Conservation (phyloP, 441 rosid genomes). For the Geranium incanum region DNA sequence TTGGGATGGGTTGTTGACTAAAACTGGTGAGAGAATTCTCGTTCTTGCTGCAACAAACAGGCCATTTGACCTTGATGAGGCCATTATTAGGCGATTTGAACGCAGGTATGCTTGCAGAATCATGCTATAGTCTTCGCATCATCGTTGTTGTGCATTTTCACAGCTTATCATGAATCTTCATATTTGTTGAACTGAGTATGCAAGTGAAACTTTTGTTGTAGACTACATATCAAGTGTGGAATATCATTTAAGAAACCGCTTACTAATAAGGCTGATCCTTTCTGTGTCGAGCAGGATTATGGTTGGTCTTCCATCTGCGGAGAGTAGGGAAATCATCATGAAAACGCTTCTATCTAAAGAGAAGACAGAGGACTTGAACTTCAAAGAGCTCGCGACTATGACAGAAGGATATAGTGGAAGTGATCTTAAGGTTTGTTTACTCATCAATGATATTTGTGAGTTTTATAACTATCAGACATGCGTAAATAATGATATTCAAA, state of each 20-base stretch:
- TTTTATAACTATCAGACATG: not conserved
- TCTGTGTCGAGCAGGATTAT: constrained; percentile 49
- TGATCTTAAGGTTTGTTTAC: constrained; percentile 79
- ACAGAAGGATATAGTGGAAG: constrained; percentile 94
- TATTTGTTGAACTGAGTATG: not conserved
- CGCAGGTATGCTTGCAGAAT: constrained; percentile 49
- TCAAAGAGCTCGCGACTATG: constrained; percentile 74
- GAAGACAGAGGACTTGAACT: constrained; percentile 67
- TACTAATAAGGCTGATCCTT: not conserved
- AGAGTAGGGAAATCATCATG: constrained; percentile 80
- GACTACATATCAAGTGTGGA: not conserved
- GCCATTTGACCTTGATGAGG: constrained; percentile 98
- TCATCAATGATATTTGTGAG: not conserved
- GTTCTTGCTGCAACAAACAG: constrained; percentile 99
- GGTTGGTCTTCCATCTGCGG: constrained; percentile 82
- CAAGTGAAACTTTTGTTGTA: not conserved
- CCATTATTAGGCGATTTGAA: constrained; percentile 95
- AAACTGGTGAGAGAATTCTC: constrained; percentile 65
- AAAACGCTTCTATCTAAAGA: constrained; percentile 79
- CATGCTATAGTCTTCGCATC: not conserved
- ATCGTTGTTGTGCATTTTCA: not conserved
- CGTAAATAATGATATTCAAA: constrained; percentile 11
- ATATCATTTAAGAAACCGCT: not conserved
- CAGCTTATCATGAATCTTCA: not conserved
- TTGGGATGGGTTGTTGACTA: constrained; percentile 94